Percentiles rank a stretch among this genome's conserved stretches.
These are phyloP conservation scores for Cytospora mali DNA, from an alignment of 2,329 filamentous ascomycete species.

Conservation along the genomic window DNA sequence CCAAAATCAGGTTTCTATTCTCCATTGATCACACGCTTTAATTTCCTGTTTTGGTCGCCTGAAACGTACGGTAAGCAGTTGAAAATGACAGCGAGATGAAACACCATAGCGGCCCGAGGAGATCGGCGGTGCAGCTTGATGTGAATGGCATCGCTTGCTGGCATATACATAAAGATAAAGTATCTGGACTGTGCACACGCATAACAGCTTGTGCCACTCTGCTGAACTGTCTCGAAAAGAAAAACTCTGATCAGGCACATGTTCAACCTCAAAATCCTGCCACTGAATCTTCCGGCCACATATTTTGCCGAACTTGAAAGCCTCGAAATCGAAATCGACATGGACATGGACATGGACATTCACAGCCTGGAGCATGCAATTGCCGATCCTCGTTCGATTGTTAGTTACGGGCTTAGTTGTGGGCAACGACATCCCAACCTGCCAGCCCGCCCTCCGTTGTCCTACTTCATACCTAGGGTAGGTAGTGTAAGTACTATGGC, in stretches of 20 bases:
- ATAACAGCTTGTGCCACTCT: not conserved
- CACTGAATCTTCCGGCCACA: not conserved
- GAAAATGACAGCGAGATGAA: conserved; percentile 25
- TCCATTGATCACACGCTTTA: conserved; percentile 7
- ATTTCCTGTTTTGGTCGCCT: conserved; percentile 22
- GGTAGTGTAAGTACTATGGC: too few relatives aligned
- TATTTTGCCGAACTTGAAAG: too few relatives aligned
- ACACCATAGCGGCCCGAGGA: conserved; percentile 15
- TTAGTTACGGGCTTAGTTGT: too few relatives aligned
- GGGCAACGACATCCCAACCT: too few relatives aligned
- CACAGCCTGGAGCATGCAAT: not conserved
- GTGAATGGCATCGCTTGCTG: not conserved
- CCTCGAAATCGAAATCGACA: too few relatives aligned
- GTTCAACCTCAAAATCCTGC: conserved; percentile 8
- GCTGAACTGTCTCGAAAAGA: not conserved
- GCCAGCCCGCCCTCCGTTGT: not conserved
- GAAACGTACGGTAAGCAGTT: conserved; percentile 25
- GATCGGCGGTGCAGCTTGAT: conserved; percentile 10
- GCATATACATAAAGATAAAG: not conserved
- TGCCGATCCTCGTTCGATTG: too few relatives aligned
- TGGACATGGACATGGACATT: not conserved
- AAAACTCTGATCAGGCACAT: not conserved
- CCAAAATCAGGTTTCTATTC: conserved; percentile 19
- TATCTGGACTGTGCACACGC: not conserved
- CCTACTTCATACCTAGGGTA: not conserved